phyloP scores from a whole-genome alignment of 2,329 filamentous ascomycete species.

The Verticillium tricorpus region DNA sequence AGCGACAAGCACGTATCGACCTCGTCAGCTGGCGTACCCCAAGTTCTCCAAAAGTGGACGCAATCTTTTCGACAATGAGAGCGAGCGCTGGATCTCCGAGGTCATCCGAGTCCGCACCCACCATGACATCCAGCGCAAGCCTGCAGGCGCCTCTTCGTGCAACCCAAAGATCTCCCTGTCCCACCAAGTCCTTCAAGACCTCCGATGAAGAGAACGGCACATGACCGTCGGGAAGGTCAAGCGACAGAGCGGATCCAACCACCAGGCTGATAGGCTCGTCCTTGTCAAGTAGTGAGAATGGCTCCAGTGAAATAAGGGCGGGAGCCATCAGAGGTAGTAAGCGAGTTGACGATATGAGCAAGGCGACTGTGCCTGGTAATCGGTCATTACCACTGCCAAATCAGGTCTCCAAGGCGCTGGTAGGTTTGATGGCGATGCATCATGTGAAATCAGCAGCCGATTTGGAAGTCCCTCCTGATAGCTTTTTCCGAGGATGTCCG shows the following conservation, averaged over 20 bases:
- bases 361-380: not conserved
- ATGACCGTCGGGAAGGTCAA: not conserved
- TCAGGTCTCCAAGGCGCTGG: not conserved
- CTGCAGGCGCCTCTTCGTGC: slow-evolving; percentile 1
- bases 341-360: not conserved
- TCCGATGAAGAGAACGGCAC: not conserved
- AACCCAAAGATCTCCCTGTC: slow-evolving; percentile 1
- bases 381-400: not conserved
- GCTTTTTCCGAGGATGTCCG: too few species aligned
- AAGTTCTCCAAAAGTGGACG: not conserved
- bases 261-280: not conserved
- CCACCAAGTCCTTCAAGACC: not conserved
- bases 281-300: not conserved
- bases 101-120: not conserved
- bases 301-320: not conserved
- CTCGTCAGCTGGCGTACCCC: not conserved
- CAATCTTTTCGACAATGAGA: not conserved
- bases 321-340: not conserved
- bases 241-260: not conserved
- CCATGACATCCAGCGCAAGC: not conserved
- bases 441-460: not conserved
- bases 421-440: not conserved
- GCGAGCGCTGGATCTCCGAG: not conserved
- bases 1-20: not conserved
- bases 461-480: too few species aligned